These are phyloP conservation scores for Globisporangium polare DNA, from an alignment of 352 stramenopile genomes.

Conservation along the genomic window DNA sequence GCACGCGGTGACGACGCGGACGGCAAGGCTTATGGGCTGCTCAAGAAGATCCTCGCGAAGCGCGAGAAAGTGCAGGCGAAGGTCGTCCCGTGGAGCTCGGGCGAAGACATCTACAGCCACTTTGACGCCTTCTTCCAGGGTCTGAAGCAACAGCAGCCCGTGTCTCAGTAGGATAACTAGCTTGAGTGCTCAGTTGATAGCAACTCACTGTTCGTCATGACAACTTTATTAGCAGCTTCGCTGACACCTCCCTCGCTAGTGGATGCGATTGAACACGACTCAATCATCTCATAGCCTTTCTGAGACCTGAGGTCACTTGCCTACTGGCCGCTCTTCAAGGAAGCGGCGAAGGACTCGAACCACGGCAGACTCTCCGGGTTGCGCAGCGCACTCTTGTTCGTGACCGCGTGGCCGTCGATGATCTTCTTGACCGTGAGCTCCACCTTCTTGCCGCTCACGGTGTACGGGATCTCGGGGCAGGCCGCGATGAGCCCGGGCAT, in stretches of 20 bases:
- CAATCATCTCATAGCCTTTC: background rate
- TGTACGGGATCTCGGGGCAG: constrained; percentile 74
- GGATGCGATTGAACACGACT: background rate
- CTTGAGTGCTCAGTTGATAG: too few species aligned
- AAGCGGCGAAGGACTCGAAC: constrained; percentile 47
- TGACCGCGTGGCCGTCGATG: constrained; percentile 51
- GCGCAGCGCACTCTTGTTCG: constrained; percentile 59
- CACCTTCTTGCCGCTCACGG: constrained; percentile 78
- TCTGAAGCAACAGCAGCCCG: background rate
- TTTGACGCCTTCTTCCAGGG: constrained; percentile 27
- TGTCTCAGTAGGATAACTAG: background rate
- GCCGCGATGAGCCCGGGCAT: constrained; percentile 56
- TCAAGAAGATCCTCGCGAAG: constrained; percentile 41
- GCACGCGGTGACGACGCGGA: constrained; percentile 45
- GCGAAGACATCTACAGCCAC: constrained; percentile 51
- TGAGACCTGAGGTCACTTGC: background rate
- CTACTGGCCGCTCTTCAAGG: constrained; percentile 16
- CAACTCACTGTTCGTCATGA: background rate
- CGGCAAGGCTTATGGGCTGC: constrained; percentile 48
- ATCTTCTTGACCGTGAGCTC: constrained; percentile 81
- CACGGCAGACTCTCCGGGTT: constrained; percentile 63
- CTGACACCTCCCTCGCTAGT: background rate
- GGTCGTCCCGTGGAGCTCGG: constrained; percentile 59
- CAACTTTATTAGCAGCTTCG: background rate
- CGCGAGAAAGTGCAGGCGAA: constrained; percentile 29